A percentile compares a stretch with the other conserved stretches of the same genome.
Evolutionary conservation across 306 rosid species (phyloP).

Genomic region (Trifolium repens): DNA sequence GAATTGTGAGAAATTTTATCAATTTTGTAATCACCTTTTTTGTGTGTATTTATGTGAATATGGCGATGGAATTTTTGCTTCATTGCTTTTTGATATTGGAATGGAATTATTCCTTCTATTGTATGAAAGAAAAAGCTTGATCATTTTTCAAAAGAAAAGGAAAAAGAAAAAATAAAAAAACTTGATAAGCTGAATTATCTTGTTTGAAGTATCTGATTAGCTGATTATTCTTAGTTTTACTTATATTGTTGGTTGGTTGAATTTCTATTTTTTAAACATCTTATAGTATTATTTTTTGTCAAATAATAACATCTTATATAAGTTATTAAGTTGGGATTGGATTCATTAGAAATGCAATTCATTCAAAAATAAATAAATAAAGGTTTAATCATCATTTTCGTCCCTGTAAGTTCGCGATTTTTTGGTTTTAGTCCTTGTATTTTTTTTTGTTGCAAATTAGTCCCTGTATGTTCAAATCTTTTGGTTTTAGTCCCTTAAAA

Average conservation of each 20-base stretch:
- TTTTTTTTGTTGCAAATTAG: too few relatives aligned
- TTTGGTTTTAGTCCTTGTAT: too few relatives aligned
- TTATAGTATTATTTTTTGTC: too few relatives aligned
- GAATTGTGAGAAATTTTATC: slow-evolving; percentile 27
- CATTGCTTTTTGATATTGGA: slow-evolving; percentile 14
- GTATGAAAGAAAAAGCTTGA: slow-evolving; percentile 1
- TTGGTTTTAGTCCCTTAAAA: too few relatives aligned
- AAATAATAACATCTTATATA: background rate
- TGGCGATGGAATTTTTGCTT: slow-evolving; percentile 29
- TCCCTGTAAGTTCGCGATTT: too few relatives aligned
- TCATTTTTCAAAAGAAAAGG: background rate
- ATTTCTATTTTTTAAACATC: background rate
- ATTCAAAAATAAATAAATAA: too few relatives aligned
- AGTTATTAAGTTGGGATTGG: background rate
- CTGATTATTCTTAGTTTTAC: background rate
- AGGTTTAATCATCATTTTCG: too few relatives aligned
- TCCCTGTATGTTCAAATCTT: too few relatives aligned
- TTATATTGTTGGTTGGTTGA: background rate
- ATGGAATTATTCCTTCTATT: slow-evolving; percentile 2
- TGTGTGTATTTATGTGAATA: slow-evolving; percentile 18
- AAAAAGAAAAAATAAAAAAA: background rate
- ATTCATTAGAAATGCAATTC: background rate
- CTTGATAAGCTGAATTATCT: background rate
- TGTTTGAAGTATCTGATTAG: background rate
- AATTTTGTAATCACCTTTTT: slow-evolving; percentile 39